Evolutionary conservation across 257 asterid species (phyloP), one percentile per base, ranked within the genome.

Genomic region (Solanum acaule): DNA sequence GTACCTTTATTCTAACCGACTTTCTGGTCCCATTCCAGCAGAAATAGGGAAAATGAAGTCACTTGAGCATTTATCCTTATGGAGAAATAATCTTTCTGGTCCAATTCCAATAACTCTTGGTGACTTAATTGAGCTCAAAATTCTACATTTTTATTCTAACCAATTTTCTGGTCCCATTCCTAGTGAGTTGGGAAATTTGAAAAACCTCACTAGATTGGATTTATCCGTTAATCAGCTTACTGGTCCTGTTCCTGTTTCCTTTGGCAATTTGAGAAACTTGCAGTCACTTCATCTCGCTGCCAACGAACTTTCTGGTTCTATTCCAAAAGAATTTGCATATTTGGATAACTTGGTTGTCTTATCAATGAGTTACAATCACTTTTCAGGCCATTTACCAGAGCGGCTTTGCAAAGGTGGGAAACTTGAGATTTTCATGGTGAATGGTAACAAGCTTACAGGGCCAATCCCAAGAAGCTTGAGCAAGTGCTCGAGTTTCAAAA

Each of bases 21-120:
- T 90, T 86, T 76, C 27, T 37, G 90, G 90, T 15, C 34, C 35
- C 7, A 89, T 91, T 61, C 91, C 91, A 5, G 13, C 25, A 15
- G 46, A 12, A 22, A 11, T 46, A 4, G 85, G 1, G 3, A 11
- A 46, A 0, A 38, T 40, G 63, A 40, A 38, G 42, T 38, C 42
- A 38, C 42, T 38, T 2, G 12, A 38, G 44, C 2, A 38, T 38
- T 9, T 38, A 38, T 40, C 88, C n/a, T 46, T 14, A 46, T 5
- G 8, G 27, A 3, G 4, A 6, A 59, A 59, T 20, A 63, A 1
- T 65, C 84, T 90, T 10, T 16, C 10, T 1, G 92, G 90, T 23
- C 2, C 23, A 16, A 52, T 52, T 49, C 61, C 61, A 4, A 16
- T 14, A 67, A 13, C 35, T 1, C 29, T 87, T 10, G 90, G 87